Base-by-base conservation (phyloP, 169 alveolate species). In the Cyclospora cayetanensis region DNA sequence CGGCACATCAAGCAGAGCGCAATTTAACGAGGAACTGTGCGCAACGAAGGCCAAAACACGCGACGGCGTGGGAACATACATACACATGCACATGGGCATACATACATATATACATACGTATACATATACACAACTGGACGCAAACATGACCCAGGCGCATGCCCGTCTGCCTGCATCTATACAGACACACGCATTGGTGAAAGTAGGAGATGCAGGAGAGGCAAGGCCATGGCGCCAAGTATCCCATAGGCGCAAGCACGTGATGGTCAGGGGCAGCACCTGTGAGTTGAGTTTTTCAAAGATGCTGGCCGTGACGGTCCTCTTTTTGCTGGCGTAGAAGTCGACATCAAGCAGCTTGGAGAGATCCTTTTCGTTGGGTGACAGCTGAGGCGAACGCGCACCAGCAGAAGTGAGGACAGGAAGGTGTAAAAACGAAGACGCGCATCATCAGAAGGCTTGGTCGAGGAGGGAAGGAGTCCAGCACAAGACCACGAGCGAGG, bases 271-370 rank as follows among this genome's bases (percentile, higher is more conserved):
- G 29, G 2, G 22, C 39, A 1, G 9, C 27, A 82, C 90, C 52
- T 82, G 65, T 37, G 35, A 34, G 20, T 95, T 95, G 74, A 96
- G 89, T 60, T 94, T 94, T 76, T 91, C 74, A 90, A 91, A 96
- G 25, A 96, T 96, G 37, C 92, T 90, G 60, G 95, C 97, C 34
- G 95, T 94, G 65, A 94, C 93, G 15, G 96, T 96, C 35, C 95
- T 94, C 77, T 76, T 92, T 43, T 95, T 95, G 93, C 95, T 95
- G 34, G 87, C 90, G 66, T 95, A 94, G 91, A 93, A 95, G 84
- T 94, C 95, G 15, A 88, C 86, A 77, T 96, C 97, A 88, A 94
- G 84, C n/a, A 96, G 84, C 27, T 94, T 95, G 60, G 93, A 60
- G 29, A 95, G 90, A 27, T 93, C 72, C 4, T 94, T 83, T 70